A percentile compares a stretch with the other conserved stretches of the same genome.
phyloP scores from a whole-genome alignment of 2,329 filamentous ascomycete species.

The Colletotrichum caudatum region DNA sequence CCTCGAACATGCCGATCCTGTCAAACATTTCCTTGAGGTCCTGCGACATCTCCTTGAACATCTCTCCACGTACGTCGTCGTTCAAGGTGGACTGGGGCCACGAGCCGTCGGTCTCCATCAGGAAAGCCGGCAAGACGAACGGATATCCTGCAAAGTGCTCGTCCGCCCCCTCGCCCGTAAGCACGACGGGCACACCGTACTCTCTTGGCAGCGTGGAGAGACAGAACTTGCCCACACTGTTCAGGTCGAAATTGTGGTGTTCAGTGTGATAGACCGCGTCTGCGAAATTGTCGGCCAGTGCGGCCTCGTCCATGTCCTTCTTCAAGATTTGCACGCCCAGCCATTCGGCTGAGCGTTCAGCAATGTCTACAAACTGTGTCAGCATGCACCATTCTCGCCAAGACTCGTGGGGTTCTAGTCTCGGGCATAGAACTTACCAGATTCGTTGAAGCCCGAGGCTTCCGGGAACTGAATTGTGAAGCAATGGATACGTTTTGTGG shows the following conservation, averaged over 20 bases:
- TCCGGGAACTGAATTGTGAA: slow-evolving; percentile 67
- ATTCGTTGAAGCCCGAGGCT: slow-evolving; percentile 63
- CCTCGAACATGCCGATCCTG: slow-evolving; percentile 38
- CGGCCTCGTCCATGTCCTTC: slow-evolving; percentile 47
- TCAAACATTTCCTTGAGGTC: slow-evolving; percentile 37
- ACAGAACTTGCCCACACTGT: slow-evolving; percentile 64
- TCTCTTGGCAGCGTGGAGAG: slow-evolving; percentile 59
- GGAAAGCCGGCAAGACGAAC: slow-evolving; percentile 58
- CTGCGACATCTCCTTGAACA: slow-evolving; percentile 32
- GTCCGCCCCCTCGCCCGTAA: slow-evolving; percentile 65
- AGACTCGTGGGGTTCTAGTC: too few relatives aligned
- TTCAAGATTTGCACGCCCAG: slow-evolving; percentile 49
- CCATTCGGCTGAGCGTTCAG: slow-evolving; percentile 50
- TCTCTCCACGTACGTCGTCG: slow-evolving; percentile 19
- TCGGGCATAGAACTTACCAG: slow-evolving; percentile 46
- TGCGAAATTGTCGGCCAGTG: slow-evolving; percentile 48
- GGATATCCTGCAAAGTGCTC: slow-evolving; percentile 67
- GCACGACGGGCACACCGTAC: slow-evolving; percentile 64
- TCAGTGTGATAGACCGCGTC: slow-evolving; percentile 50
- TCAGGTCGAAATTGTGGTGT: slow-evolving; percentile 59
- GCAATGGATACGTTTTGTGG: slow-evolving; percentile 47
- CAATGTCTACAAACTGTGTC: slow-evolving; percentile 44
- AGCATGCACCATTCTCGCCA: background rate
- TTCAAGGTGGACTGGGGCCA: slow-evolving; percentile 46
- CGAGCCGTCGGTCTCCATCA: slow-evolving; percentile 61